Percentiles rank a stretch among this genome's conserved stretches.
These are phyloP conservation scores for Psidium friedrichsthalianum DNA, from an alignment of 345 rosid species.

Conservation along the genomic window DNA sequence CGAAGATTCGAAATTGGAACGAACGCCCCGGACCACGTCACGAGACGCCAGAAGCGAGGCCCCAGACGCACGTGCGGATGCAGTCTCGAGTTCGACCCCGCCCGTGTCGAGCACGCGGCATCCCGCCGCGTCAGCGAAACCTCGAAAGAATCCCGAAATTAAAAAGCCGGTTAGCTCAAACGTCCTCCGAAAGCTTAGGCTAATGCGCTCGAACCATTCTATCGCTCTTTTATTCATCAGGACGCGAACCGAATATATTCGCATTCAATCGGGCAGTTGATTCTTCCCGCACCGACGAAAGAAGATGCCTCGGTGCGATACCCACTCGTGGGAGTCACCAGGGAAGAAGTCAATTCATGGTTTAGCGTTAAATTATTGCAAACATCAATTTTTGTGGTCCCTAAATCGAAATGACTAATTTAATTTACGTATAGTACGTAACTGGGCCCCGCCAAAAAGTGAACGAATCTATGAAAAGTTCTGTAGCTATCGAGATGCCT, in stretches of 20 bases:
- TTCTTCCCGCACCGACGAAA: background rate
- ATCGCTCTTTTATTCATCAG: background rate
- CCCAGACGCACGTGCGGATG: background rate
- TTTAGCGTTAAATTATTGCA: background rate
- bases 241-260: background rate
- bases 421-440: background rate
- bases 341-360: background rate
- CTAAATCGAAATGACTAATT: background rate
- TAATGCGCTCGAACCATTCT: background rate
- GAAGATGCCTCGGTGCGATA: background rate
- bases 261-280: background rate
- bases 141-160: background rate
- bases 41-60: background rate
- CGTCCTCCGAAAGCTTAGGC: background rate
- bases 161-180: background rate
- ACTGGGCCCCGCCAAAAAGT: background rate
- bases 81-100: too few species aligned
- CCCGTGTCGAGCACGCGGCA: background rate
- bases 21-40: accelerated
- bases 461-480: background rate
- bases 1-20: background rate
- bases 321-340: background rate
- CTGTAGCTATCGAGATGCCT: background rate
- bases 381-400: background rate
- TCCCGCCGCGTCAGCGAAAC: accelerated